Evolutionary conservation across 2,329 filamentous ascomycete genomes (phyloP).

Genomic region (Fusarium oligoseptatum): DNA sequence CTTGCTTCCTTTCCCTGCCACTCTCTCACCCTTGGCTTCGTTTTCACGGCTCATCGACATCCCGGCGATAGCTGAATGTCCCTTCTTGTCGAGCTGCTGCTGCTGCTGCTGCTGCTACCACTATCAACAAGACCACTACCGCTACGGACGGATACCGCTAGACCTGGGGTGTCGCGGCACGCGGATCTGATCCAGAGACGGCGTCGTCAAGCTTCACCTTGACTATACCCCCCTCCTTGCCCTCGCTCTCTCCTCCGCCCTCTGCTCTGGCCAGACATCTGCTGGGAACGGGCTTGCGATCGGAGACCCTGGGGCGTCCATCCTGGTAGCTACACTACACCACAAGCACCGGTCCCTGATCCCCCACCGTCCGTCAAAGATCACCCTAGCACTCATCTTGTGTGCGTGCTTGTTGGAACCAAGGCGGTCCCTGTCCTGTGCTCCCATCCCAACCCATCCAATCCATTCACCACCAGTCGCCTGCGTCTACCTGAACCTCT

Average conservation of each 20-base stretch:
- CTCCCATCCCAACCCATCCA: conserved; percentile 29
- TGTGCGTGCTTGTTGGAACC: conserved; percentile 39
- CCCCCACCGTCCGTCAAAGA: conserved; percentile 38
- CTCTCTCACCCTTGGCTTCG: conserved; percentile 34
- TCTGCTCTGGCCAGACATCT: conserved; percentile 27
- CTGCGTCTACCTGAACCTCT: conserved; percentile 26
- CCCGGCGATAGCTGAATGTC: conserved; percentile 39
- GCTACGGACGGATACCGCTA: conserved; percentile 9
- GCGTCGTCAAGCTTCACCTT: conserved; percentile 2
- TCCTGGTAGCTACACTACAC: conserved; percentile 17
- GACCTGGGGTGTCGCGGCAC: conserved; percentile 34
- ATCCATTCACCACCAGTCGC: conserved; percentile 37
- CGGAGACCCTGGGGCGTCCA: conserved; percentile 39
- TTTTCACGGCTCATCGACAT: conserved; percentile 20
- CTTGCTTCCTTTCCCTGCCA: conserved; percentile 27
- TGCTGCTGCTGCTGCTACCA: conserved; percentile 25
- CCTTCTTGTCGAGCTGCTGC: conserved; percentile 43
- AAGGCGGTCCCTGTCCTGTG: conserved; percentile 37
- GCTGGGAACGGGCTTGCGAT: conserved; percentile 38
- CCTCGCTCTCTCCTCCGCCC: conserved; percentile 22
- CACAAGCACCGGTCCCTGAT: conserved; percentile 41
- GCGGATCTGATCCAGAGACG: conserved; percentile 19
- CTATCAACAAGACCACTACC: background rate
- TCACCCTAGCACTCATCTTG: conserved; percentile 28
- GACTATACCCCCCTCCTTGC: conserved; percentile 15